A percentile compares a stretch with the other conserved stretches of the same genome.
Conservation (phyloP, 2,329 filamentous ascomycete species). For the Beauveria pseudobassiana region DNA sequence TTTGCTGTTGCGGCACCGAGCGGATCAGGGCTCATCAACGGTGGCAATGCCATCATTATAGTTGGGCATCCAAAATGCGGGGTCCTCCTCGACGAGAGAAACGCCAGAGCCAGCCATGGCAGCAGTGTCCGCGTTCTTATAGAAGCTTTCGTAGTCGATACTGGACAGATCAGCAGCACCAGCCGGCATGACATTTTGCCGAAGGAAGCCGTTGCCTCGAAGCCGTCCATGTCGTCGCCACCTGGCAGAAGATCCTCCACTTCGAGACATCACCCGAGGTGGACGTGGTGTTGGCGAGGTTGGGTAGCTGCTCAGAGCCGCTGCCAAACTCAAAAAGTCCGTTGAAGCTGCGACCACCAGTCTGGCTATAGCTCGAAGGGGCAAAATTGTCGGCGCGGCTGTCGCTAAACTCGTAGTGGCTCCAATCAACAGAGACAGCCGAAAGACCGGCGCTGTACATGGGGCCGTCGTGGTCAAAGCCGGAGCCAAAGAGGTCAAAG, state of each 20-base stretch:
- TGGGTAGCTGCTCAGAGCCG: slow-evolving; percentile 46
- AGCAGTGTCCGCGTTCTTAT: slow-evolving; percentile 39
- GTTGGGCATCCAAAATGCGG: slow-evolving; percentile 42
- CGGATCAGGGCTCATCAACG: slow-evolving; percentile 29
- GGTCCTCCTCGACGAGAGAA: slow-evolving; percentile 44
- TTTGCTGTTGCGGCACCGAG: slow-evolving; percentile 24
- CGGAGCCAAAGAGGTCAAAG: slow-evolving; percentile 46
- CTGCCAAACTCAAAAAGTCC: slow-evolving; percentile 43
- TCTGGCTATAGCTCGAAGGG: slow-evolving; percentile 48
- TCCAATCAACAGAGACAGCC: slow-evolving; percentile 42
- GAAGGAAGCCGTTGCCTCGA: slow-evolving; percentile 39
- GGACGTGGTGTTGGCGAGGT: slow-evolving; percentile 49
- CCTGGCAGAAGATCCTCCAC: slow-evolving; percentile 51
- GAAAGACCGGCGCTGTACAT: slow-evolving; percentile 56
- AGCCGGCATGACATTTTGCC: slow-evolving; percentile 34
- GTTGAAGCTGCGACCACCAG: slow-evolving; percentile 41
- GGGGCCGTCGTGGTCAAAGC: slow-evolving; percentile 45
- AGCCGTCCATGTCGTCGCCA: slow-evolving; percentile 39
- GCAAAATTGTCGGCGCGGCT: slow-evolving; percentile 41
- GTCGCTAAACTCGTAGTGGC: slow-evolving; percentile 38
- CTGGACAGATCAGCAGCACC: slow-evolving; percentile 36
- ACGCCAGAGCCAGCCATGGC: slow-evolving; percentile 34
- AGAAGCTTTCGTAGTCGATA: slow-evolving; percentile 50
- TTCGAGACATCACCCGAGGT: slow-evolving; percentile 61
- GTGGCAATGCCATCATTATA: slow-evolving; percentile 30